A percentile compares a stretch with the other conserved stretches of the same genome.
phyloP scores from a whole-genome alignment of 2,329 filamentous ascomycete genomes.

The Penicillium janthinellum region DNA sequence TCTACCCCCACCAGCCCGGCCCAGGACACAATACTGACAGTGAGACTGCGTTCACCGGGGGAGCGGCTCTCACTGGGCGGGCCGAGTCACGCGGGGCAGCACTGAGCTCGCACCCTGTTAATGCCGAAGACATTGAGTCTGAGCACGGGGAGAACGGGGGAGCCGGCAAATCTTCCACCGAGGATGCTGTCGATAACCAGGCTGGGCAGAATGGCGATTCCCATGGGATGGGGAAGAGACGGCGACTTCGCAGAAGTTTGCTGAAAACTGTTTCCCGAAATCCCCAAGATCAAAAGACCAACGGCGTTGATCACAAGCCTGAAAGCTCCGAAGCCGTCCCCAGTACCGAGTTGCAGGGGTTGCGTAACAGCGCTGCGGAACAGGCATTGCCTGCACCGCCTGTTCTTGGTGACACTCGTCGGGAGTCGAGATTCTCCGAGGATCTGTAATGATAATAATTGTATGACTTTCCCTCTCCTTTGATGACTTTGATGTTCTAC shows the following conservation, averaged over 20 bases:
- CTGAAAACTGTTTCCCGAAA: conserved; percentile 29
- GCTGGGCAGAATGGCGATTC: conserved; percentile 21
- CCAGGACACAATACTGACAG: conserved; percentile 22
- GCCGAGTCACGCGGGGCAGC: conserved; percentile 26
- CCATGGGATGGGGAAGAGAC: conserved; percentile 20
- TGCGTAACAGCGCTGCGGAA: conserved; percentile 33
- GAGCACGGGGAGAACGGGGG: conserved; percentile 7
- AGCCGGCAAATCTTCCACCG: not conserved
- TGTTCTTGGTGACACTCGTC: conserved; percentile 29
- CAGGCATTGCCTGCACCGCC: conserved; percentile 36
- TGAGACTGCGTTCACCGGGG: conserved; percentile 24
- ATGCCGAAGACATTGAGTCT: conserved; percentile 25
- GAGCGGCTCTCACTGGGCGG: conserved; percentile 22
- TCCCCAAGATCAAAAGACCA: conserved; percentile 23
- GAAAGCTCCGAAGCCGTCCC: conserved; percentile 12
- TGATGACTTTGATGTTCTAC: not conserved
- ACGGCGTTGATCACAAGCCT: conserved; percentile 13
- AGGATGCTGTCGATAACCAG: not conserved
- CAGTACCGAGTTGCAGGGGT: conserved; percentile 27
- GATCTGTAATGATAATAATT: conserved; percentile 32
- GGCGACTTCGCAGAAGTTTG: conserved; percentile 32
- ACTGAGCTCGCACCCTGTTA: conserved; percentile 38
- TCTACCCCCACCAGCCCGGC: conserved; percentile 28
- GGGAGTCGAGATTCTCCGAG: conserved; percentile 42
- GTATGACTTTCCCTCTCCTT: conserved; percentile 14